phyloP scores from a whole-genome alignment of 352 stramenopile genomes.

The Vaucheria bursata region DNA sequence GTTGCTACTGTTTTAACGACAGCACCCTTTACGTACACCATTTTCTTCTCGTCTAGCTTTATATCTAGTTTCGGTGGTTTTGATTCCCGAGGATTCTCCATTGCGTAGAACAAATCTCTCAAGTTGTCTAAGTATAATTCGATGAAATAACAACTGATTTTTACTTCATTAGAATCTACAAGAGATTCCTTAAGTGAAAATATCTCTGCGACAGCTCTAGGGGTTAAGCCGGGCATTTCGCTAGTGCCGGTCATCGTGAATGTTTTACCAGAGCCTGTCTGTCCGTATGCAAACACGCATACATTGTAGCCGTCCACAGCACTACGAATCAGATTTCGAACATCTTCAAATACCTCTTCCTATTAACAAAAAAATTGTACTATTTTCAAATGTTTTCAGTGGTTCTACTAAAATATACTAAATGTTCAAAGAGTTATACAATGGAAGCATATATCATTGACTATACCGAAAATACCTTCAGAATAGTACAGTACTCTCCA shows the following conservation, averaged over 20 bases:
- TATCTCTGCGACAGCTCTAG: neutral
- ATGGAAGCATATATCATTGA: no score
- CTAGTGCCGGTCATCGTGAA: no score
- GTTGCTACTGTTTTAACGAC: constrained; percentile 62
- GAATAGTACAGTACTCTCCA: no score
- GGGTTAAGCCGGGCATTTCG: no score
- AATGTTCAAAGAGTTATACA: no score
- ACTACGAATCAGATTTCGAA: constrained; percentile 55
- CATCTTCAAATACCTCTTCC: constrained; percentile 59
- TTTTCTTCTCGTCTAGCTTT: constrained; percentile 67
- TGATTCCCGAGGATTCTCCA: constrained; percentile 56
- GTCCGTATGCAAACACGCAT: constrained; percentile 44
- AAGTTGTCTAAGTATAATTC: constrained; percentile 83
- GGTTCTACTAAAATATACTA: no score
- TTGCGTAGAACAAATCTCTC: constrained; percentile 67
- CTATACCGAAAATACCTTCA: no score
- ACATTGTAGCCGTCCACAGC: constrained; percentile 60
- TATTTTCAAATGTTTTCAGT: constrained; percentile 42
- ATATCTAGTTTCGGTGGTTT: constrained; percentile 73
- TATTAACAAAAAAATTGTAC: constrained; percentile 53
- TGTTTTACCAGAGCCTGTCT: no score
- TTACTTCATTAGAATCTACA: constrained; percentile 52
- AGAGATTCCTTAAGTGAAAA: constrained; percentile 17
- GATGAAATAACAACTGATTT: constrained; percentile 51
- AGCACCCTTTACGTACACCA: constrained; percentile 76